Percentiles rank a stretch among this genome's conserved stretches.
Evolutionary conservation across 495 filamentous ascomycete species (phyloP).

Genomic region (Tirmania nivea): DNA sequence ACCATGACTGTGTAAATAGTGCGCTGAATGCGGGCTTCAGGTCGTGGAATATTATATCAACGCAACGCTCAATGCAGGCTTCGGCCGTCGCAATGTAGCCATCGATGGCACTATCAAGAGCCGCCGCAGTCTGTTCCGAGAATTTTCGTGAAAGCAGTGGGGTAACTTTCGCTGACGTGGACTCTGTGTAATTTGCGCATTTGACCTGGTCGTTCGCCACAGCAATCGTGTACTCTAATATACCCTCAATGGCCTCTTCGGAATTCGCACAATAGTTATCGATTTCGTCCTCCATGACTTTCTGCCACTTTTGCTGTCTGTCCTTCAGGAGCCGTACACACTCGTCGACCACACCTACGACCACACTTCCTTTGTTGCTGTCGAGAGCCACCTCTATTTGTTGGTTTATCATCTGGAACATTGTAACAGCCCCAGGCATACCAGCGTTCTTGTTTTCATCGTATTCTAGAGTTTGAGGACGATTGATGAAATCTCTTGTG

Average conservation of each 20-base stretch:
- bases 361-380: slow-evolving; percentile 63
- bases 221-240: slow-evolving; percentile 75
- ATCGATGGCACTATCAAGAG: slow-evolving; percentile 50
- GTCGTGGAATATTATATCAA: slow-evolving; percentile 65
- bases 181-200: slow-evolving; percentile 28
- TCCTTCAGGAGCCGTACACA: slow-evolving; percentile 70
- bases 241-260: slow-evolving; percentile 19
- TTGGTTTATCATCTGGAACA: slow-evolving; percentile 95
- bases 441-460: slow-evolving; percentile 28
- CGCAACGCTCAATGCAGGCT: slow-evolving; percentile 70
- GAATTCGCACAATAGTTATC: slow-evolving; percentile 36
- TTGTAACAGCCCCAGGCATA: slow-evolving; percentile 26
- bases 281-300: slow-evolving; percentile 70
- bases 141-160: slow-evolving; percentile 62
- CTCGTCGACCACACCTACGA: slow-evolving; percentile 79
- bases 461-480: slow-evolving; percentile 47
- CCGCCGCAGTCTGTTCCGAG: slow-evolving; percentile 38
- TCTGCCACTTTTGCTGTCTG: slow-evolving; percentile 67
- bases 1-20: slow-evolving; percentile 84
- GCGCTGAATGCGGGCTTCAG: slow-evolving; percentile 59
- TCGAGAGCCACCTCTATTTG: slow-evolving; percentile 62
- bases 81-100: slow-evolving; percentile 87
- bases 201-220: slow-evolving; percentile 97
- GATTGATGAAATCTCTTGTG: slow-evolving; percentile 51
- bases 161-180: slow-evolving; percentile 67